Percentiles rank a stretch among this genome's conserved stretches.
Evolutionary conservation across 1,284 basidiomycete genomes (phyloP).

Genomic region (Heterobasidion annosum): DNA sequence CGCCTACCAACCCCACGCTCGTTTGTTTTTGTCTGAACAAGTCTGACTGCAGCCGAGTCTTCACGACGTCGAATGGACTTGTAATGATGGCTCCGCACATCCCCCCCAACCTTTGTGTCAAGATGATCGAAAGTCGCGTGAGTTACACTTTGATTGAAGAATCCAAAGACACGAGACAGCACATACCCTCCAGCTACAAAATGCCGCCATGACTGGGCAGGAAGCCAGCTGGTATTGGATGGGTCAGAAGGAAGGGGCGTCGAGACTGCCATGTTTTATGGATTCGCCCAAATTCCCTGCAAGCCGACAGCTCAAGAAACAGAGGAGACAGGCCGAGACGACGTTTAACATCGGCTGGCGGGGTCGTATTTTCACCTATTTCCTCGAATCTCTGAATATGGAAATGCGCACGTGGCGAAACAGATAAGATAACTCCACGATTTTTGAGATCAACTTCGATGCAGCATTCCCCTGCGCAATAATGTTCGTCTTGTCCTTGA

Average conservation of each 20-base stretch:
- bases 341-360: too few relatives aligned
- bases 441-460: not conserved
- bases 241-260: conserved; percentile 17
- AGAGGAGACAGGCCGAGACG: too few relatives aligned
- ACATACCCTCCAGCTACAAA: conserved; percentile 82
- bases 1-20: conserved; percentile 30
- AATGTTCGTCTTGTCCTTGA: conserved; percentile 55
- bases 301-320: too few relatives aligned
- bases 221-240: conserved; percentile 31
- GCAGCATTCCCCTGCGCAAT: too few relatives aligned
- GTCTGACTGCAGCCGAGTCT: conserved; percentile 92
- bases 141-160: too few relatives aligned
- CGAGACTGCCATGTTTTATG: not conserved
- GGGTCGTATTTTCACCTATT: not conserved
- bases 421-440: conserved; percentile 8
- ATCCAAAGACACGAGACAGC: not conserved
- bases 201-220: conserved; percentile 80
- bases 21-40: conserved; percentile 64
- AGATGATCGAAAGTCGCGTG: not conserved
- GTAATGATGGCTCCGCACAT: conserved; percentile 98
- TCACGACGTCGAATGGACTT: conserved; percentile 96
- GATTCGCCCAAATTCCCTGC: too few relatives aligned
- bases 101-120: conserved; percentile 68
- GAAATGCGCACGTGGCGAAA: not conserved
- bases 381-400: not conserved